Percentiles rank a stretch among this genome's conserved stretches.
Conservation (phyloP, 768 basidiomycete genomes). For the Leccinum rimulosum region DNA sequence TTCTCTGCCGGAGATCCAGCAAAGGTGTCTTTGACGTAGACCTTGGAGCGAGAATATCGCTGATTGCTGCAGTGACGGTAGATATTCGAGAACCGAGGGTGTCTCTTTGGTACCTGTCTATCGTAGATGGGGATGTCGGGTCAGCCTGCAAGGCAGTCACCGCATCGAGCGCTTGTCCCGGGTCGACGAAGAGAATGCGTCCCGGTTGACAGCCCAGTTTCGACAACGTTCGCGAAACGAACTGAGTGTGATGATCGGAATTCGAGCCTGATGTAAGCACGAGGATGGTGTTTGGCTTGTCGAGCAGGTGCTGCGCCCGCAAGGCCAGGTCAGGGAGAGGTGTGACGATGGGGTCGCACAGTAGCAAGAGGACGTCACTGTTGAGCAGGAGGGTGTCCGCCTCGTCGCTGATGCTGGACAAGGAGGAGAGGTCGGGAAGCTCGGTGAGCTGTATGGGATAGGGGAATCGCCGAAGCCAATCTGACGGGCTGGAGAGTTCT, state of each 20-base stretch:
- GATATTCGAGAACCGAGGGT: slow-evolving; percentile 60
- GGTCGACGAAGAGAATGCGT: slow-evolving; percentile 50
- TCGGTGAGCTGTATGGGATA: slow-evolving; percentile 50
- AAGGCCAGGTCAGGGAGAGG: slow-evolving; percentile 39
- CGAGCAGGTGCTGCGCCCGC: slow-evolving; percentile 26
- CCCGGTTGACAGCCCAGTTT: slow-evolving; percentile 26
- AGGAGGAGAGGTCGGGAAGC: slow-evolving; percentile 19
- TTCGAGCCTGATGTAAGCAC: slow-evolving; percentile 35
- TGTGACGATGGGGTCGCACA: slow-evolving; percentile 59
- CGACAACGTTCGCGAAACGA: slow-evolving; percentile 22
- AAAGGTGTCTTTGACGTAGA: slow-evolving; percentile 7
- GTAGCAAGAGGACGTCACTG: slow-evolving; percentile 63
- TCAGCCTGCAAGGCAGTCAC: slow-evolving; percentile 46
- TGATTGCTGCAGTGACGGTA: slow-evolving; percentile 41
- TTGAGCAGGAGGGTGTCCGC: slow-evolving; percentile 24
- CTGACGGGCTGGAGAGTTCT: slow-evolving; percentile 43
- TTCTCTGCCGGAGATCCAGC: slow-evolving; percentile 33
- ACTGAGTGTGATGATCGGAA: slow-evolving; percentile 13
- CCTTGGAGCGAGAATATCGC: slow-evolving; percentile 14
- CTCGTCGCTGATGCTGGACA: slow-evolving; percentile 15
- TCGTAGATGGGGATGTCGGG: slow-evolving; percentile 43
- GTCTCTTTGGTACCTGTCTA: slow-evolving; percentile 66
- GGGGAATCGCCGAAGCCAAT: slow-evolving; percentile 57
- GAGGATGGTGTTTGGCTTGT: slow-evolving; percentile 44
- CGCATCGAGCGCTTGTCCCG: slow-evolving; percentile 55